Evolutionary conservation across 129 eudicot genomes (phyloP), one percentile per base, ranked within the genome.

Genomic region (Mikania micrantha): DNA sequence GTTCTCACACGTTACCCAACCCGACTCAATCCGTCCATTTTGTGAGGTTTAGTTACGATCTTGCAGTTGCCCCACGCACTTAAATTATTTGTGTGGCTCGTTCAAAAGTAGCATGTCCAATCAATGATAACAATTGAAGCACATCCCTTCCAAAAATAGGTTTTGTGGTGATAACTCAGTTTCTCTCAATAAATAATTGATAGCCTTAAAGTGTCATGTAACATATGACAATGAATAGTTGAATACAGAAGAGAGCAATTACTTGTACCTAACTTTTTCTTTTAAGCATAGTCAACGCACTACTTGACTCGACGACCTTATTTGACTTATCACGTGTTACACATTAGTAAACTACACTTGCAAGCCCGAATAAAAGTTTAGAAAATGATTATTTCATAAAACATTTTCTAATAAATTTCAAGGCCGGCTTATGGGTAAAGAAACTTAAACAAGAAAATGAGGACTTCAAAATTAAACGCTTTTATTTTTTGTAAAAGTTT

Each of bases 241-340:
- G n/a, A n/a, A 50, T 11, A 35, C 9, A 21, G 4, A 5, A 12
- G 6, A n/a, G 60, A 40, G 35, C 35, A 34, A 3, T 22, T 13
- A 35, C 4, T 35, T 56, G 41, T 56, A 25, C 28, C 60, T 0
- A 27, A 52, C 19, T 44, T 70, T 25, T 38, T 29, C 9, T 11
- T 27, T 53, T n/a, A n/a, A n/a, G n/a, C n/a, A n/a, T n/a, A n/a
- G n/a, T n/a, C n/a, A n/a, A n/a, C n/a, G n/a, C n/a, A n/a, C n/a
- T n/a, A n/a, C n/a, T n/a, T n/a, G n/a, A n/a, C n/a, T 70, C 42
- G 22, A 57, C 41, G 75, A 70, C 67, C 20, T 52, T 52, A 16
- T 52, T 52, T 52, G 59, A 52, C 36, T 32, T 32, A 7, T 7
- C 36, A 32, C 4, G 36, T 7, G 6, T 1, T 32, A 32, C 3